A percentile compares a stretch with the other conserved stretches of the same genome.
Conservation (phyloP, 2,329 filamentous ascomycete genomes). For the Fusarium irregulare region DNA sequence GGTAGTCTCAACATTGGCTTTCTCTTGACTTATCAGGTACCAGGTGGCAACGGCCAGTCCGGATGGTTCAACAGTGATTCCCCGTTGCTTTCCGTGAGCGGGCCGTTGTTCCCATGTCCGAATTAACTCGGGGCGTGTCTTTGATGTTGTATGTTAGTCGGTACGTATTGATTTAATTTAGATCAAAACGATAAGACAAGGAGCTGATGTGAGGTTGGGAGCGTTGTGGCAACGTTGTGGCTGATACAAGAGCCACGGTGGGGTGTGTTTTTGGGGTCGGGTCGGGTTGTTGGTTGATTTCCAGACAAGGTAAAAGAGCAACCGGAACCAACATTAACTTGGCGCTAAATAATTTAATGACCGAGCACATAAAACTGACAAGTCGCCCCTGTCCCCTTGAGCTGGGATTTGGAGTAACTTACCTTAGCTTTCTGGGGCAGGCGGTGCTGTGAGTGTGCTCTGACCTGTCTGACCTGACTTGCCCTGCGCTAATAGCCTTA, state of each 20-base stretch:
- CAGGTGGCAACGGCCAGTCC: slow-evolving; percentile 18
- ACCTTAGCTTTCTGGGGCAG: not conserved
- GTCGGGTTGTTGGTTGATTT: not conserved
- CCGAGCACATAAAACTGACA: not conserved
- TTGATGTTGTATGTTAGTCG: not conserved
- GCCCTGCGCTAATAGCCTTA: not conserved
- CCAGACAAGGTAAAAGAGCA: not conserved
- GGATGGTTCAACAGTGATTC: not conserved
- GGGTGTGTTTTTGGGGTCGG: not conserved
- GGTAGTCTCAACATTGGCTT: not conserved
- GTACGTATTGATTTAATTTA: not conserved
- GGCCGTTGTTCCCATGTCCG: slow-evolving; percentile 16
- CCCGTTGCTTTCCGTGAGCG: slow-evolving; percentile 10
- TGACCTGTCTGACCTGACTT: slow-evolving; percentile 1
- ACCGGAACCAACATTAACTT: not conserved
- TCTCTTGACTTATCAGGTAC: not conserved
- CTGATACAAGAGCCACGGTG: not conserved
- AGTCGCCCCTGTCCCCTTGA: not conserved
- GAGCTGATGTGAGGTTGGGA: slow-evolving; percentile 26
- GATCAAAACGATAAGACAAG: slow-evolving; percentile 3
- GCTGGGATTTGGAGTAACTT: slow-evolving; percentile 1
- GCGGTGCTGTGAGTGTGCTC: not conserved
- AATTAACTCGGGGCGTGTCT: slow-evolving; percentile 21
- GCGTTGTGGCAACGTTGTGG: slow-evolving; percentile 21
- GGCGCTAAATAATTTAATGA: not conserved